phyloP scores from a whole-genome alignment of 805 yeast genomes.

The Candida manassasensis region DNA sequence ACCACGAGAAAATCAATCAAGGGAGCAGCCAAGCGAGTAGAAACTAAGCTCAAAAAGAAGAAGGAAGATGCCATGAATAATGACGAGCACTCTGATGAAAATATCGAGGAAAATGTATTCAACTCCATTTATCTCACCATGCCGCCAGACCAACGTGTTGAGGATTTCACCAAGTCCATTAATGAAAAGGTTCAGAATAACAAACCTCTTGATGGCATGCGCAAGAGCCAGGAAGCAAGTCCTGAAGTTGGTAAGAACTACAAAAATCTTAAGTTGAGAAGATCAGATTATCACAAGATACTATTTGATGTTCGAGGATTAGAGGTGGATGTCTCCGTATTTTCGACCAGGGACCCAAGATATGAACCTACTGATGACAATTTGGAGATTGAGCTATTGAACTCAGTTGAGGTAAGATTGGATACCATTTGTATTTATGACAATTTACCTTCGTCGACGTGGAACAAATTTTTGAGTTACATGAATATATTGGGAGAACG shows the following conservation, averaged over 20 bases:
- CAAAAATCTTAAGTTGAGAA: conserved; percentile 51
- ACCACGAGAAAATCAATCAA: conserved; percentile 64
- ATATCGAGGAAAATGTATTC: conserved; percentile 60
- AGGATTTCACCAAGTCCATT: conserved; percentile 46
- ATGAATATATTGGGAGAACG: conserved; percentile 67
- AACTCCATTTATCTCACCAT: conserved; percentile 74
- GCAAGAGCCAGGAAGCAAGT: conserved; percentile 14
- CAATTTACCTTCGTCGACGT: conserved; percentile 79
- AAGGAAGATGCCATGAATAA: conserved; percentile 3
- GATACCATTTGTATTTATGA: conserved; percentile 62
- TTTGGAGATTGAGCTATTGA: conserved; percentile 41
- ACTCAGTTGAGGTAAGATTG: conserved; percentile 44
- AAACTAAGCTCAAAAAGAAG: conserved; percentile 16
- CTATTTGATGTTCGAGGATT: conserved; percentile 52
- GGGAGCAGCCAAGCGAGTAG: conserved; percentile 61
- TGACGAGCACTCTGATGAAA: conserved; percentile 8
- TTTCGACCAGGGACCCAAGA: conserved; percentile 45
- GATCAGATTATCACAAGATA: conserved; percentile 62
- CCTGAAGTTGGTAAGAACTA: conserved; percentile 28
- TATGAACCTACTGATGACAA: conserved; percentile 28
- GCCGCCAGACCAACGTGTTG: conserved; percentile 45
- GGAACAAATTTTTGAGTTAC: conserved; percentile 79
- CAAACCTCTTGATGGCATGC: conserved; percentile 9
- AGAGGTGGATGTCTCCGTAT: conserved; percentile 41
- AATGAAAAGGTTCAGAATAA: conserved; percentile 36